phyloP scores from a whole-genome alignment of 2,329 filamentous ascomycete species.

The Fusarium nelsonii region DNA sequence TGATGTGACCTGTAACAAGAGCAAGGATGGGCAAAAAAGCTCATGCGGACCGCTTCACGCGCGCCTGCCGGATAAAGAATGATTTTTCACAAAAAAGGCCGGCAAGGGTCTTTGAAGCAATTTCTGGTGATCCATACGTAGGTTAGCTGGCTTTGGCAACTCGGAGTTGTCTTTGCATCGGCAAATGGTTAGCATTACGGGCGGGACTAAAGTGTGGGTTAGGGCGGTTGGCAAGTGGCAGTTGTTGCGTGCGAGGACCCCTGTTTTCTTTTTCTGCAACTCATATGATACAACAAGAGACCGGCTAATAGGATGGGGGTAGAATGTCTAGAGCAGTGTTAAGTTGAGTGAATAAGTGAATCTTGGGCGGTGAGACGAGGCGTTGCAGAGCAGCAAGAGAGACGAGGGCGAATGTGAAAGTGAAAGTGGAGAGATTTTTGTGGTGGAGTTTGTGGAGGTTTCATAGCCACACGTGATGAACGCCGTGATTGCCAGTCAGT shows the following conservation, averaged over 20 bases:
- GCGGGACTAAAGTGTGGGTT: constrained; percentile 29
- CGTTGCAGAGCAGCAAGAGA: constrained; percentile 1
- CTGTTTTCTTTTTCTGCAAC: constrained; percentile 23
- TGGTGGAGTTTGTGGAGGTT: constrained; percentile 26
- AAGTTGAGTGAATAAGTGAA: not conserved
- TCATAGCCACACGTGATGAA: constrained; percentile 33
- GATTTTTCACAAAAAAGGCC: not conserved
- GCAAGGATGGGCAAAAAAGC: constrained; percentile 33
- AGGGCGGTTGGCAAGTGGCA: constrained; percentile 16
- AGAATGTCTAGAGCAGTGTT: too few species aligned
- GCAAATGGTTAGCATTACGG: constrained; percentile 21
- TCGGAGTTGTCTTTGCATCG: not conserved
- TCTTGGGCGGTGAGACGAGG: constrained; percentile 33
- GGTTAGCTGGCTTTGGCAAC: constrained; percentile 3
- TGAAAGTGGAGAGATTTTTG: not conserved
- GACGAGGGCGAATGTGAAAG: constrained; percentile 1
- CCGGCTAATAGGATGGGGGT: not conserved
- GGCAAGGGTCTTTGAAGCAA: constrained; percentile 11
- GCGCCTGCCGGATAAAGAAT: constrained; percentile 26
- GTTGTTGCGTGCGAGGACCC: constrained; percentile 6
- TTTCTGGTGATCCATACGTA: constrained; percentile 1
- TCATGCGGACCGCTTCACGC: constrained; percentile 47
- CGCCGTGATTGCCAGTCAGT: constrained; percentile 10
- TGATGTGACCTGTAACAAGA: constrained; percentile 44
- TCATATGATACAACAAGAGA: constrained; percentile 13